A percentile compares a stretch with the other conserved stretches of the same genome.
phyloP scores from a whole-genome alignment of 1,284 basidiomycete genomes.

The Tetrapyrgos nigripes region DNA sequence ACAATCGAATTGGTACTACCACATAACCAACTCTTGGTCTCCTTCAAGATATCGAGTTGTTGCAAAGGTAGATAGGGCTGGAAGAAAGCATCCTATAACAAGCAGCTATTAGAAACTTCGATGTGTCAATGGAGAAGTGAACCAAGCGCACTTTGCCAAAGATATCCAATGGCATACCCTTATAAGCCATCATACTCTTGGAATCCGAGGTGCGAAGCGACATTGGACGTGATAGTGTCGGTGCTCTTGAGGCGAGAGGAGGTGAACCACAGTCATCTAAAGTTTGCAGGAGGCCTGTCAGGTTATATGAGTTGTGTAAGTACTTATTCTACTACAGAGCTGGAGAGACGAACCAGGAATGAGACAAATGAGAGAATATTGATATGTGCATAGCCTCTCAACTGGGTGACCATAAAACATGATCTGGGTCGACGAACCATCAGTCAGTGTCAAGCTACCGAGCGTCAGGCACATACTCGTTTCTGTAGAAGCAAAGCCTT shows the following conservation, averaged over 20 bases:
- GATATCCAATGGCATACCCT: conserved; percentile 89
- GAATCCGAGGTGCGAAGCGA: conserved; percentile 90
- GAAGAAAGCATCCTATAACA: conserved; percentile 87
- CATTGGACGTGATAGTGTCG: conserved; percentile 73
- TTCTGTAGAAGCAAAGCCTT: conserved; percentile 96
- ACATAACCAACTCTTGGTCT: conserved; percentile 85
- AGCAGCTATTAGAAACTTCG: conserved; percentile 1
- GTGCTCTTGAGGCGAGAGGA: conserved; percentile 74
- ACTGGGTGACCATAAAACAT: conserved; percentile 99
- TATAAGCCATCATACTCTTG: conserved; percentile 89
- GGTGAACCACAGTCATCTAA: conserved; percentile 95
- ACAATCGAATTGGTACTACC: conserved; percentile 97
- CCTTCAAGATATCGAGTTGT: conserved; percentile 89
- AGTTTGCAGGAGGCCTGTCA: conserved; percentile 79
- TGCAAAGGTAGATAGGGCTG: conserved; percentile 98
- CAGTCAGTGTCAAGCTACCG: neutral
- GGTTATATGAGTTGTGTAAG: neutral
- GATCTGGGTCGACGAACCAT: conserved; percentile 59
- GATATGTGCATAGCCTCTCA: conserved; percentile 95
- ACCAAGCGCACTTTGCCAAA: conserved; percentile 72
- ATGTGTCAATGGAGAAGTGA: neutral
- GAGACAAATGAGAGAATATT: conserved; percentile 92
- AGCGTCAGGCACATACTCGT: conserved; percentile 55
- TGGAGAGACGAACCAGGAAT: conserved; percentile 65
- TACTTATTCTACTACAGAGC: neutral